A percentile compares a stretch with the other conserved stretches of the same genome.
These are phyloP conservation scores for Aspergillus affinis DNA, from an alignment of 495 filamentous ascomycete genomes.

Conservation along the genomic window DNA sequence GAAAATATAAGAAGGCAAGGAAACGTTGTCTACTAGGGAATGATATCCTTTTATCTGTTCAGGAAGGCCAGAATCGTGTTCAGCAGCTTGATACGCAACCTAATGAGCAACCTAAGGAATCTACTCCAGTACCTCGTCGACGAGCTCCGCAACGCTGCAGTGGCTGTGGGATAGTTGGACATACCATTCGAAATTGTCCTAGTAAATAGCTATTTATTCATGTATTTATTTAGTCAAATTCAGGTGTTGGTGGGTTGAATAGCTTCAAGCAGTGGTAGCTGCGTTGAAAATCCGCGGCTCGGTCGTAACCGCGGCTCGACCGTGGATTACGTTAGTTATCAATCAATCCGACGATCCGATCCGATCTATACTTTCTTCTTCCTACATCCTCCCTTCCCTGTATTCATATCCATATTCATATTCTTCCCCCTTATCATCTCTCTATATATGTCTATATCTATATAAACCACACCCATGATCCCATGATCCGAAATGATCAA, in stretches of 20 bases:
- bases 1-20: too few relatives aligned
- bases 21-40: too few relatives aligned
- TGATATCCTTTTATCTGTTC: background rate
- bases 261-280: background rate
- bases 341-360: background rate
- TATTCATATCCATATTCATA: background rate
- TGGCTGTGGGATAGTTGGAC: too few relatives aligned
- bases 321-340: slow-evolving; percentile 8
- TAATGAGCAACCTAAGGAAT: slow-evolving; percentile 7
- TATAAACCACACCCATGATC: background rate
- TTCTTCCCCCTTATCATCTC: background rate
- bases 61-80: slow-evolving; percentile 2
- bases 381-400: background rate
- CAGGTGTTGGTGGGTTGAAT: background rate
- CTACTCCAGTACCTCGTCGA: background rate
- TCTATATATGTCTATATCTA: too few relatives aligned
- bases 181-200: slow-evolving; percentile 2
- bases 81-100: slow-evolving; percentile 6
- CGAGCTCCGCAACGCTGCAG: background rate
- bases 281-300: slow-evolving; percentile 2
- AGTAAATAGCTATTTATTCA: slow-evolving; percentile 2
- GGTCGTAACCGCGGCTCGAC: background rate
- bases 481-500: background rate
- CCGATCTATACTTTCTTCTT: background rate
- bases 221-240: slow-evolving; percentile 1